Conservation (phyloP, 139 green algal species). For the Chlorella sorokiniana region DNA sequence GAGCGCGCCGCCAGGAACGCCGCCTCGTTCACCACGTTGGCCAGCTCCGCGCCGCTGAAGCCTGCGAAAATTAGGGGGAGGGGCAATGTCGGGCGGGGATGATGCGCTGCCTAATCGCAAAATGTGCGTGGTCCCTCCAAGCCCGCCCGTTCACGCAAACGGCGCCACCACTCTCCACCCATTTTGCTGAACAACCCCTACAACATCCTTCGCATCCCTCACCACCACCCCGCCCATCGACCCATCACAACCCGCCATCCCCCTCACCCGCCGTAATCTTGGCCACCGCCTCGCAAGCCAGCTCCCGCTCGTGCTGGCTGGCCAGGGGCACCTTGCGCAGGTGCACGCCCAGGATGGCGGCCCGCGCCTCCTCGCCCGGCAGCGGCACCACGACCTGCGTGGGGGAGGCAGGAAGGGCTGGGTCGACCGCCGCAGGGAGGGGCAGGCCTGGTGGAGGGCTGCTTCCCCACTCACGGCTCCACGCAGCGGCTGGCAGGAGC, state of each 20-base stretch:
- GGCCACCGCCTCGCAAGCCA: constrained; percentile 3
- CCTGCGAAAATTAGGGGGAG: background rate
- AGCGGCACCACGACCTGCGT: constrained; percentile 74
- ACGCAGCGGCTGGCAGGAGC: too few species aligned
- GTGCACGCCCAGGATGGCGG: constrained; percentile 83
- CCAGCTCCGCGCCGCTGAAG: constrained; percentile 83
- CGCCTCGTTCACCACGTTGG: constrained; percentile 95
- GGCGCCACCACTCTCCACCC: background rate
- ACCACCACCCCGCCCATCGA: background rate
- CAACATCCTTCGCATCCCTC: background rate
- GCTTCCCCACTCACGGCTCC: background rate
- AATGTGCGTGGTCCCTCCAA: background rate
- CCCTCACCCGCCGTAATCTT: constrained; percentile 4
- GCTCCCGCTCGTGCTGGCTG: background rate
- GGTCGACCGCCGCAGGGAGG: too few species aligned
- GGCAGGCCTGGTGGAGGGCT: background rate
- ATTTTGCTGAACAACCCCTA: background rate
- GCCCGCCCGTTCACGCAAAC: background rate
- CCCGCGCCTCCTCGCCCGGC: constrained; percentile 71
- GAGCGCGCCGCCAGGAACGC: constrained; percentile 79
- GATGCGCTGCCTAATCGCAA: background rate
- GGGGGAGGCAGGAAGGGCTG: background rate
- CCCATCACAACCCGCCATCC: background rate
- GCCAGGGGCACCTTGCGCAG: constrained; percentile 65
- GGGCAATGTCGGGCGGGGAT: background rate